These are phyloP conservation scores for Xylaria intraflava DNA, from an alignment of 495 filamentous ascomycete genomes.

Conservation along the genomic window DNA sequence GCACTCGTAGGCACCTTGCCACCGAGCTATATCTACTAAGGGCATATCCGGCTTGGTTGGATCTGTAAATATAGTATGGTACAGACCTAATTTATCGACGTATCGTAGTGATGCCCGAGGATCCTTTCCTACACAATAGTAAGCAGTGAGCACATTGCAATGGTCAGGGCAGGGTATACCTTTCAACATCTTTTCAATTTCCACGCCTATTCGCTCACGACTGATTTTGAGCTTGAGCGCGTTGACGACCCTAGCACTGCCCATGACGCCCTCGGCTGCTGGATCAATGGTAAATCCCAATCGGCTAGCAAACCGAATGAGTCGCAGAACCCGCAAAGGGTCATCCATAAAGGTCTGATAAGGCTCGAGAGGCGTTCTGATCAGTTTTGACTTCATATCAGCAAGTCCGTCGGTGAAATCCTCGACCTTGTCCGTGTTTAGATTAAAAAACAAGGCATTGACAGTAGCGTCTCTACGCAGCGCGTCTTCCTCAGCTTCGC, in stretches of 20 bases:
- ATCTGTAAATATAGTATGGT: slow-evolving; percentile 73
- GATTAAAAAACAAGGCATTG: slow-evolving; percentile 94
- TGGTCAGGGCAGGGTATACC: slow-evolving; percentile 38
- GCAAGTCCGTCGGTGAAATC: slow-evolving; percentile 75
- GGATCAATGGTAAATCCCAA: slow-evolving; percentile 70
- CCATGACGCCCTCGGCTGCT: slow-evolving; percentile 67
- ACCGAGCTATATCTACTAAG: slow-evolving; percentile 34
- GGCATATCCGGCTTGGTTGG: slow-evolving; percentile 39
- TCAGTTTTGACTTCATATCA: slow-evolving; percentile 64
- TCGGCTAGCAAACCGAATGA: slow-evolving; percentile 84
- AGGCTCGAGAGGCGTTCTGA: slow-evolving; percentile 84
- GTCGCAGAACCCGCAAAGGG: slow-evolving; percentile 78
- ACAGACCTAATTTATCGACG: slow-evolving; percentile 68
- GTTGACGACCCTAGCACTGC: slow-evolving; percentile 59
- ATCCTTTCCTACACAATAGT: slow-evolving; percentile 51
- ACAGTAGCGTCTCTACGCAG: slow-evolving; percentile 85
- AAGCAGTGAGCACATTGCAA: not conserved
- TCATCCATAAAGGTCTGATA: slow-evolving; percentile 94
- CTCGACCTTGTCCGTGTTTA: slow-evolving; percentile 69
- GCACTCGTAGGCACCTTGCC: slow-evolving; percentile 47
- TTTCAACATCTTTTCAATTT: slow-evolving; percentile 85
- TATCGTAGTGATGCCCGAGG: slow-evolving; percentile 62
- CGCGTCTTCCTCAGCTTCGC: slow-evolving; percentile 84
- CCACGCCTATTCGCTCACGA: slow-evolving; percentile 74
- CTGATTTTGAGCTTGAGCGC: slow-evolving; percentile 86